phyloP scores from a whole-genome alignment of 495 filamentous ascomycete genomes.

The Talaromyces proteolyticus region DNA sequence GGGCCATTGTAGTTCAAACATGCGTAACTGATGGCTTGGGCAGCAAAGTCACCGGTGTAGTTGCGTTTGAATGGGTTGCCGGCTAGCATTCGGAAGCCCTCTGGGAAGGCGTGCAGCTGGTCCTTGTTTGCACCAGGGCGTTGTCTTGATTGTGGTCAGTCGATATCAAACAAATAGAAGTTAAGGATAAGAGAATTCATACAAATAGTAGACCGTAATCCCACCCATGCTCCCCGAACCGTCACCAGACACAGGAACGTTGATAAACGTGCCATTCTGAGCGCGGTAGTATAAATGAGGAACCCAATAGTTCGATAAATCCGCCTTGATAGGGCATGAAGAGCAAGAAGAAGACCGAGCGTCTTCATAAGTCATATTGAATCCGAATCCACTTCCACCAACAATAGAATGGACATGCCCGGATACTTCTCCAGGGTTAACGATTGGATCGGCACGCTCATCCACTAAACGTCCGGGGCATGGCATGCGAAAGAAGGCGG shows the following conservation, averaged over 20 bases:
- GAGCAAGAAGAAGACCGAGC: constrained; percentile 59
- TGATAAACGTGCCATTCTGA: constrained; percentile 56
- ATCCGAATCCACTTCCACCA: constrained; percentile 68
- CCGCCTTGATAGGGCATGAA: constrained; percentile 56
- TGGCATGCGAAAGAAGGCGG: constrained; percentile 7
- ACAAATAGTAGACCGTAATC: constrained; percentile 69
- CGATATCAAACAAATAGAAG: too few relatives aligned
- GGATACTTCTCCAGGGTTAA: constrained; percentile 50
- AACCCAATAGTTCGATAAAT: constrained; percentile 76
- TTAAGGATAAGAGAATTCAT: constrained; percentile 18
- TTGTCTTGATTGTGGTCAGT: too few relatives aligned
- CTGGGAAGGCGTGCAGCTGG: constrained; percentile 60
- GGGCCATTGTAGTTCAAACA: constrained; percentile 14
- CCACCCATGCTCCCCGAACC: constrained; percentile 10
- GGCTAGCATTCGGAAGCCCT: constrained; percentile 68
- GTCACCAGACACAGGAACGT: constrained; percentile 5
- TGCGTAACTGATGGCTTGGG: constrained; percentile 19
- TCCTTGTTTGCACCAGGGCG: constrained; percentile 54
- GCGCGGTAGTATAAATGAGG: constrained; percentile 62
- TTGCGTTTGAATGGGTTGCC: constrained; percentile 45
- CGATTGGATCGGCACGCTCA: constrained; percentile 56
- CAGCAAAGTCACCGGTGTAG: constrained; percentile 12
- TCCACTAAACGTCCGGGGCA: constrained; percentile 7
- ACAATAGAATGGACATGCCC: constrained; percentile 69
- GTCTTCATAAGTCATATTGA: constrained; percentile 52